phyloP scores from a whole-genome alignment of 2,329 filamentous ascomycete genomes.

The Colletotrichum lindemuthianum region DNA sequence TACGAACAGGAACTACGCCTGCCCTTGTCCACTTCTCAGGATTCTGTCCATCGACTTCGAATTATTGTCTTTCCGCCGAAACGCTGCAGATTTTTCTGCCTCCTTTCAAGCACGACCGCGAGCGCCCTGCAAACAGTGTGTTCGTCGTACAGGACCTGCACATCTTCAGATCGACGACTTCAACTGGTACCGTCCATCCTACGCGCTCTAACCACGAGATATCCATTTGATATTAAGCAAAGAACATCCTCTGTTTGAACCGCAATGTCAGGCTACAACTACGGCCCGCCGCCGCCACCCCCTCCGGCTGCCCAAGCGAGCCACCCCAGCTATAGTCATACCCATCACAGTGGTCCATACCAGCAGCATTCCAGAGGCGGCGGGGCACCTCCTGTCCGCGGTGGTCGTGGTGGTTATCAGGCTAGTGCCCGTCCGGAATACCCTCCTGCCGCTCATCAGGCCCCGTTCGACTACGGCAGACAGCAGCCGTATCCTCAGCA shows the following conservation, averaged over 20 bases:
- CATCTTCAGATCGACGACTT: no score
- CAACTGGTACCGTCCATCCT: neutral
- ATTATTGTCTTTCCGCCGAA: no score
- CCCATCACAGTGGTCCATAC: conserved; percentile 50
- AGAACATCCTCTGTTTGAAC: neutral
- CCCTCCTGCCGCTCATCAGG: conserved; percentile 46
- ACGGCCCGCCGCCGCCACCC: conserved; percentile 64
- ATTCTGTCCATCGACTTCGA: no score
- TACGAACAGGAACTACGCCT: no score
- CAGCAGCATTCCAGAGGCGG: conserved; percentile 47
- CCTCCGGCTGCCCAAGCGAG: conserved; percentile 47
- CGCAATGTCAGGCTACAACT: conserved; percentile 61
- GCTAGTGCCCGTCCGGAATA: conserved; percentile 53
- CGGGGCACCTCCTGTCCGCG: conserved; percentile 47
- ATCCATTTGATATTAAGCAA: neutral
- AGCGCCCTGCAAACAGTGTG: no score
- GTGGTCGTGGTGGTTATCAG: conserved; percentile 53
- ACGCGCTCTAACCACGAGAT: neutral
- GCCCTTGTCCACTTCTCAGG: no score
- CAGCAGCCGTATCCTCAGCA: conserved; percentile 45
- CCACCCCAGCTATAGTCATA: conserved; percentile 51
- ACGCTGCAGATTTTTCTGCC: no score
- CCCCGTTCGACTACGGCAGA: conserved; percentile 55
- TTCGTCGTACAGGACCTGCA: no score
- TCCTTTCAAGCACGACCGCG: no score